These are phyloP conservation scores for Xenoacremonium recifei DNA, from an alignment of 2,329 filamentous ascomycete genomes.

Conservation along the genomic window DNA sequence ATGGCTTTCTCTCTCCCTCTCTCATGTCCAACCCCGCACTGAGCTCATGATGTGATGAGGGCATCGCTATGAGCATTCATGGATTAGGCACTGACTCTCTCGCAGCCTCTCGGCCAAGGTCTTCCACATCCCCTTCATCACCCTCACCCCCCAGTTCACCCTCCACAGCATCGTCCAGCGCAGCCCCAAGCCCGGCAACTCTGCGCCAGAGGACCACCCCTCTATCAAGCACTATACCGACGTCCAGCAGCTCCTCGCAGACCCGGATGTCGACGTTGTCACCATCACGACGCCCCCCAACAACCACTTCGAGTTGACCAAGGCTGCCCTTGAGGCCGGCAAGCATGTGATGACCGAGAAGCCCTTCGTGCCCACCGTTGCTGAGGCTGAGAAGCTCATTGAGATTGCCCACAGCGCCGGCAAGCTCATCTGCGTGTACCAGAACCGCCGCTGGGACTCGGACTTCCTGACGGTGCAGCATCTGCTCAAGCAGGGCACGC, in stretches of 20 bases:
- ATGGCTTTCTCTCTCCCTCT: conserved; percentile 2
- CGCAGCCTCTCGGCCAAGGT: conserved; percentile 65
- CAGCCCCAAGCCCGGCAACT: conserved; percentile 60
- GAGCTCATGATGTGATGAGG: background rate
- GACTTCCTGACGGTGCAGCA: conserved; percentile 71
- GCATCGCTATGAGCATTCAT: background rate
- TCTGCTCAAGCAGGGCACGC: conserved; percentile 55
- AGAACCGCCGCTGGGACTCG: conserved; percentile 75
- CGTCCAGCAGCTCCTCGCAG: conserved; percentile 61
- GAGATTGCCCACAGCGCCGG: conserved; percentile 49
- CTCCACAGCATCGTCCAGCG: conserved; percentile 78
- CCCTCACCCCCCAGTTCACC: conserved; percentile 59
- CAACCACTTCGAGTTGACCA: conserved; percentile 66
- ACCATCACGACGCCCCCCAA: conserved; percentile 71
- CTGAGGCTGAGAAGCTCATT: conserved; percentile 65
- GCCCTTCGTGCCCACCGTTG: conserved; percentile 72
- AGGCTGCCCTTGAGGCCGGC: conserved; percentile 62
- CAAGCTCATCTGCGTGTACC: conserved; percentile 65
- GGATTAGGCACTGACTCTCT: conserved; percentile 12
- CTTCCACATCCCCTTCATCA: conserved; percentile 82
- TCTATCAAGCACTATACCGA: conserved; percentile 62
- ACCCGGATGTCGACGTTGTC: conserved; percentile 65
- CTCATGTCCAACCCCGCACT: conserved; percentile 7
- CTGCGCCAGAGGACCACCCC: conserved; percentile 68
- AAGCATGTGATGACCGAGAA: conserved; percentile 84